Evolutionary conservation across 2,329 filamentous ascomycete genomes (phyloP), one percentile per base, ranked within the genome.

Genomic region (Fusarium sp.): DNA sequence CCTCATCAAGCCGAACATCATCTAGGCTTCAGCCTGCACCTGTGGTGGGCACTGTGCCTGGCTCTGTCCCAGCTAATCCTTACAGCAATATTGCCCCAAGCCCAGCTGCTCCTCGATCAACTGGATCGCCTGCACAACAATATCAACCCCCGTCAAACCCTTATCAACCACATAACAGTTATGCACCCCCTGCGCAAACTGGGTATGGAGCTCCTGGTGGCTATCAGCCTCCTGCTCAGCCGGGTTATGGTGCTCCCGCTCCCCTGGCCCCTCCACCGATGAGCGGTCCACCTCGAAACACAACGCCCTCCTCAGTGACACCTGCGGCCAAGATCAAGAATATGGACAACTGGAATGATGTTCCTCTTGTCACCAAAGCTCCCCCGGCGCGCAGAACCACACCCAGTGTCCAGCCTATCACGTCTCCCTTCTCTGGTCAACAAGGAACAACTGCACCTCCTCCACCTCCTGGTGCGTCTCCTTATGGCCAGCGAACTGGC

Each of bases 331-430:
- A 89, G 77, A 85, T 89, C 62, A 91, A 90, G 77, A 91, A 92
- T 70, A 91, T 91, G 70, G 89, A 91, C 32, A 92, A 93, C 75
- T 99, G 96, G 96, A 99, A 99, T 75, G 96, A 99, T 80, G 92
- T 97, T 55, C 96, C 96, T 3, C 88, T 97, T 76, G 92, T 98
- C 48, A 87, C 89, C 48, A 93, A 95, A 83, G 84, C 88, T 35
- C 69, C 75, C 59, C 87, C 92, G n/a, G 87, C 89, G 17, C 90
- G 95, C 73, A 89, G 91, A 78, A 86, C 87, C 48, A 98, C 95
- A 2, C 94, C 95, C 5, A 90, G 86, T 60, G 84, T 89, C 23
- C 88, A 90, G 55, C 85, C 92, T 6, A 89, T 94, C 54, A 89
- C 86, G n/a, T 89, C 92, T 20, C 93, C 94, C 12, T 97, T 96